Evolutionary conservation across 1,284 basidiomycete genomes (phyloP).

Genomic region (Ustilago lituana): DNA sequence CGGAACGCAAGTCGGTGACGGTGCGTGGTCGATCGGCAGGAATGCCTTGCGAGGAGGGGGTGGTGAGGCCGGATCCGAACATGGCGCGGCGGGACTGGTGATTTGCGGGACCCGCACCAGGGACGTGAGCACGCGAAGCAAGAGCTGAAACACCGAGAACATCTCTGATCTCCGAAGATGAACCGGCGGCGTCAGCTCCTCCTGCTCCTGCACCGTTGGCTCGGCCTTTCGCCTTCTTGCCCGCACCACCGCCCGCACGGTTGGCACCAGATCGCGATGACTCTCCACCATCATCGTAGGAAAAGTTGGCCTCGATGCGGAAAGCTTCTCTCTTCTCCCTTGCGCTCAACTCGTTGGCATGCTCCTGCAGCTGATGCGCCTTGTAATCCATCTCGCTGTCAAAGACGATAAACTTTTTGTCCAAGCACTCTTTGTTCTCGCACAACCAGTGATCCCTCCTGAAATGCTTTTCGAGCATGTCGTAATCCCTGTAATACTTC

Average conservation of each 20-base stretch:
- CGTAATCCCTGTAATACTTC: slow-evolving; percentile 60
- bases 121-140: slow-evolving; percentile 68
- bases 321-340: slow-evolving; percentile 81
- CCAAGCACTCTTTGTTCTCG: slow-evolving; percentile 77
- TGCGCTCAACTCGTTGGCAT: slow-evolving; percentile 81
- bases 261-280: slow-evolving; percentile 7
- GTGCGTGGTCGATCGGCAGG: slow-evolving; percentile 17
- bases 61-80: slow-evolving; percentile 48
- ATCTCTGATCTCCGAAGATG: slow-evolving; percentile 20
- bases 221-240: slow-evolving; percentile 22
- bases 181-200: not conserved
- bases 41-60: slow-evolving; percentile 26
- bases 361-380: slow-evolving; percentile 88
- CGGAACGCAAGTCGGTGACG: slow-evolving; percentile 73
- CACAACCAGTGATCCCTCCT: slow-evolving; percentile 79
- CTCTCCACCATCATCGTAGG: slow-evolving; percentile 74
- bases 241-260: slow-evolving; percentile 6
- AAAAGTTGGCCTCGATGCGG: slow-evolving; percentile 82
- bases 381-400: slow-evolving; percentile 84
- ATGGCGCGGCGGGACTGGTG: slow-evolving; percentile 43
- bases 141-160: slow-evolving; percentile 37
- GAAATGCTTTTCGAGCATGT: slow-evolving; percentile 66
- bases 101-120: slow-evolving; percentile 54
- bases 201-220: not conserved
- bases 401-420: slow-evolving; percentile 94